A percentile compares a stretch with the other conserved stretches of the same genome.
phyloP scores from a whole-genome alignment of 164 flowering plant genomes.

The Vitis rotundifolia region DNA sequence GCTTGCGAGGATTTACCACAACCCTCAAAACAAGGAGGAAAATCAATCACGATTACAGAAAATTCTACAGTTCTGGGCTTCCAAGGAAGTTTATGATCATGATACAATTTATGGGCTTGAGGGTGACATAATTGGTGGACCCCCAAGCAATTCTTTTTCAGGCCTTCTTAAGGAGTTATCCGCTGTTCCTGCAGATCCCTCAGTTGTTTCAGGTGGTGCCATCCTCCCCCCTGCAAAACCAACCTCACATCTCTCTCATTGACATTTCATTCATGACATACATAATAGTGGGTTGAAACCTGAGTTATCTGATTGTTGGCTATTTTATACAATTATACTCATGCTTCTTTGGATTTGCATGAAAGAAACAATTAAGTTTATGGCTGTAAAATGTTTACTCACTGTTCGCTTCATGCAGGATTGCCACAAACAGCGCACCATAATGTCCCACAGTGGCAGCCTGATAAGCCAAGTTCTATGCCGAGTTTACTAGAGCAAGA shows the following conservation, averaged over 20 bases:
- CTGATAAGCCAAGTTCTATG: constrained; percentile 48
- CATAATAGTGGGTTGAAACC: too few species aligned
- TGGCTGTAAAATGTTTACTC: neutral
- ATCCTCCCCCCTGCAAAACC: neutral
- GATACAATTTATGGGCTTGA: constrained; percentile 73
- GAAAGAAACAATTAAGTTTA: neutral
- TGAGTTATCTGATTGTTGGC: too few species aligned
- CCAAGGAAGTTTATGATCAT: constrained; percentile 90
- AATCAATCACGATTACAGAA: constrained; percentile 87
- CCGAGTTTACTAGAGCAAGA: constrained; percentile 45
- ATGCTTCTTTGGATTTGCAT: neutral
- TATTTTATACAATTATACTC: too few species aligned
- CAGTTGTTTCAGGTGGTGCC: constrained; percentile 41
- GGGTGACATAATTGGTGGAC: constrained; percentile 84
- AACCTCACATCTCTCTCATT: neutral
- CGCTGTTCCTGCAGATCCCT: constrained; percentile 37
- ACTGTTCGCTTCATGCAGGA: constrained; percentile 35
- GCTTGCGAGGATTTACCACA: constrained; percentile 91
- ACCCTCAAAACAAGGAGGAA: constrained; percentile 87
- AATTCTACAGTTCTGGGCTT: constrained; percentile 92
- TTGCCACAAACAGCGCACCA: constrained; percentile 32
- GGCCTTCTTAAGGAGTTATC: constrained; percentile 50
- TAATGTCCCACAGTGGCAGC: constrained; percentile 57
- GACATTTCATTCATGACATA: neutral
- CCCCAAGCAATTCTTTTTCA: constrained; percentile 42